A percentile compares a stretch with the other conserved stretches of the same genome.
These are phyloP conservation scores for Starmerella gropengiesseri DNA, from an alignment of 805 yeast species.

Conservation along the genomic window DNA sequence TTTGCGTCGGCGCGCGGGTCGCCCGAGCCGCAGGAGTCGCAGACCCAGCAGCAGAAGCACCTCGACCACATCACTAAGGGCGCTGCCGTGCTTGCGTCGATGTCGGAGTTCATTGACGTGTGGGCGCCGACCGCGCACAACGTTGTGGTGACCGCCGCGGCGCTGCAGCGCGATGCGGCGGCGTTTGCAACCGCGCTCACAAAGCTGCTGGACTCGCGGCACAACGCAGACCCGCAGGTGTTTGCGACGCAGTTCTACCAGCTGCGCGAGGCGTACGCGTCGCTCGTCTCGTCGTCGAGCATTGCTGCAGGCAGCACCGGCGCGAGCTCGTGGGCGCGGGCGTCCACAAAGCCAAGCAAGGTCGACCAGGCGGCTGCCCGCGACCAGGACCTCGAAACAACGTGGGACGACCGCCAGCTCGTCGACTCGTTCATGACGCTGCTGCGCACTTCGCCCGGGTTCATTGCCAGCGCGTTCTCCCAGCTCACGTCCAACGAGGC, in stretches of 20 bases:
- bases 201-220: not conserved
- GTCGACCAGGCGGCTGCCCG: not conserved
- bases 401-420: conserved; percentile 26
- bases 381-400: conserved; percentile 11
- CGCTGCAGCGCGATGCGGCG: conserved; percentile 16
- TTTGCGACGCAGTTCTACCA: conserved; percentile 20
- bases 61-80: conserved; percentile 12
- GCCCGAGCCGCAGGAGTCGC: not conserved
- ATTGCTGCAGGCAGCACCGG: conserved; percentile 9
- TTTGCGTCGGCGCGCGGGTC: conserved; percentile 2
- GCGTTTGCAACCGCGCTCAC: conserved; percentile 14
- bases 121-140: conserved; percentile 21
- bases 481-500: conserved; percentile 23
- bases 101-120: conserved; percentile 13
- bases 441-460: conserved; percentile 30
- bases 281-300: conserved; percentile 11
- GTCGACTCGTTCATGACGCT: conserved; percentile 29
- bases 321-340: conserved; percentile 16
- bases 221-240: conserved; percentile 12
- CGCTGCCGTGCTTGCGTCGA: conserved; percentile 11
- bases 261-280: conserved; percentile 21
- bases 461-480: conserved; percentile 26
- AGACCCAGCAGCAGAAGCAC: not conserved
- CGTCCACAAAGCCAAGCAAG: conserved; percentile 7
- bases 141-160: conserved; percentile 17